A percentile compares a stretch with the other conserved stretches of the same genome.
These are phyloP conservation scores for Monosporascus sp. DNA, from an alignment of 2,329 filamentous ascomycete genomes.

Conservation along the genomic window DNA sequence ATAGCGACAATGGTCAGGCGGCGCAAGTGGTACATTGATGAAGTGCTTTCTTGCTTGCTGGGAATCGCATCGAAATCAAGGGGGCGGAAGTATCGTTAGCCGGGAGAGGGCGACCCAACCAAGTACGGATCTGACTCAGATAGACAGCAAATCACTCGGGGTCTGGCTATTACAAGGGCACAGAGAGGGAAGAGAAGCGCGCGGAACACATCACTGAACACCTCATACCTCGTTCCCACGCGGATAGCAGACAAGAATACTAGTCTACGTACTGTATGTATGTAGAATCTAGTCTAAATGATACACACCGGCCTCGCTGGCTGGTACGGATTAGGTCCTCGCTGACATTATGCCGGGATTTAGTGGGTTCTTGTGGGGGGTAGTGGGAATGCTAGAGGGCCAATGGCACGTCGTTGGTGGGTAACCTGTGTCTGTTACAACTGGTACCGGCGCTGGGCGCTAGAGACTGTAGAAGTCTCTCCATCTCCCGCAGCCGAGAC, in stretches of 20 bases:
- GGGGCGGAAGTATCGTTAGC: background rate
- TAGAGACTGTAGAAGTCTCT: no score
- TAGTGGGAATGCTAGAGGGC: background rate
- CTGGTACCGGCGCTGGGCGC: no score
- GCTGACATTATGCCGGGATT: background rate
- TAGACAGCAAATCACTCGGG: background rate
- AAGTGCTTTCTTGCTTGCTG: background rate
- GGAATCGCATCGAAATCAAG: background rate
- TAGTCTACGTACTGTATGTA: background rate
- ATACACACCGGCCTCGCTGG: background rate
- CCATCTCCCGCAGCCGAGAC: no score
- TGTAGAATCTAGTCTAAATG: no score
- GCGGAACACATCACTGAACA: background rate
- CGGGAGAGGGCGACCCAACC: background rate
- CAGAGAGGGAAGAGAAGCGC: background rate
- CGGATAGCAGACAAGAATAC: background rate
- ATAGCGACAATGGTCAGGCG: conserved; percentile 34
- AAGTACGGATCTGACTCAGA: background rate
- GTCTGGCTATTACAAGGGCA: background rate
- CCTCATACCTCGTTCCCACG: background rate
- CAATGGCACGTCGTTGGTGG: background rate
- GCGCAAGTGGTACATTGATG: conserved; percentile 41
- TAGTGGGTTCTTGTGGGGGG: background rate
- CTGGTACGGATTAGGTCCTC: background rate
- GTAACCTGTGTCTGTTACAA: background rate